Evolutionary conservation across 768 basidiomycete species (phyloP), one percentile per base, ranked within the genome.

Genomic region (Suillus variegatus): DNA sequence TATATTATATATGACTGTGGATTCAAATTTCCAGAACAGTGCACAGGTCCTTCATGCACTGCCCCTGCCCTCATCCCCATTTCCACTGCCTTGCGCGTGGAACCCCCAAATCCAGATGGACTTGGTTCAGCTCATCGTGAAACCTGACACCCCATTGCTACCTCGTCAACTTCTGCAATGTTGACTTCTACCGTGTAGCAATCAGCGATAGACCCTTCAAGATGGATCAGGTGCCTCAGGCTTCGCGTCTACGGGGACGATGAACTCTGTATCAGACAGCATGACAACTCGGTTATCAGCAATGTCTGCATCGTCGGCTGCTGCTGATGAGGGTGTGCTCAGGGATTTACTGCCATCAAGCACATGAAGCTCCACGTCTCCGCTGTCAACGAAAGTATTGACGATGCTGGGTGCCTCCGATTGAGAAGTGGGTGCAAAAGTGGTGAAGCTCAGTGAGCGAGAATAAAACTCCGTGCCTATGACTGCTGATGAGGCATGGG

Each of bases 51-150:
- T 1, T 35, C 14, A 41, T 25, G n/a, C 16, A 25, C 16, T 0
- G 40, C 22, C n/a, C 4, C 22, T 13, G 6, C 13, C 14, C 2
- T 10, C 25, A 28, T 6, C 25, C 16, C 40, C 40, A 28, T 9
- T 16, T 56, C 4, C 38, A 14, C 40, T 1, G 10, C 22, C n/a
- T 41, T 28, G 18, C 2, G 18, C 6, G 40, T 60, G 18, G 18
- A 20, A 22, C 40, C 7, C 40, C 22, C 5, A 18, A 25, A 22
- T 16, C 10, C 0, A 18, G 57, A 8, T 25, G 16, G 9, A 12
- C 9, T 25, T 25, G 2, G 22, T 25, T 88, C 35, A 20, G 3
- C 16, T 68, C 22, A 60, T 66, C 51, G 22, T 40, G 51, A 55
- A 28, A 25, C 58, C 47, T 63, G 54, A 25, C 60, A 49, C n/a